Percentiles rank a stretch among this genome's conserved stretches.
phyloP scores from a whole-genome alignment of 768 basidiomycete species.

The Cystobasidium ongulense region DNA sequence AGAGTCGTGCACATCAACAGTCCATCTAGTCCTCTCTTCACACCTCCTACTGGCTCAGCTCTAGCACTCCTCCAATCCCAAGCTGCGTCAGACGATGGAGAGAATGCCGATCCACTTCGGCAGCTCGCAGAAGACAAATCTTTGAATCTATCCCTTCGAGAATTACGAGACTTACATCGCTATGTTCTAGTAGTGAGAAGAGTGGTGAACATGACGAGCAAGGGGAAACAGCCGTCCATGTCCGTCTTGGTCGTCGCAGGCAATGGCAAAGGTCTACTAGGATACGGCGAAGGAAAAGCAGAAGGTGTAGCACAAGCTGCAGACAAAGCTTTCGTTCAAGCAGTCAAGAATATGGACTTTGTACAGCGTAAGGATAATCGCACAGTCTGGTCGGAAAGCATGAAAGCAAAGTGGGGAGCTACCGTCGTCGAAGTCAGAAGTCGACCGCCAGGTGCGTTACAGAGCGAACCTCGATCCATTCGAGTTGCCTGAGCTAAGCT shows the following conservation, averaged over 20 bases:
- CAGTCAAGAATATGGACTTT: constrained; percentile 78
- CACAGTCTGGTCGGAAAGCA: constrained; percentile 80
- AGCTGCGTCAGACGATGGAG: constrained; percentile 25
- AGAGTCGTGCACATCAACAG: constrained; percentile 33
- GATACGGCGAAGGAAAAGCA: constrained; percentile 73
- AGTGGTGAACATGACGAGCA: constrained; percentile 82
- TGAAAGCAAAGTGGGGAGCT: constrained; percentile 73
- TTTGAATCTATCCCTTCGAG: constrained; percentile 40
- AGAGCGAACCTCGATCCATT: neutral
- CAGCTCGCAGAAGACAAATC: constrained; percentile 37
- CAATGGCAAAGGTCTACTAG: constrained; percentile 73
- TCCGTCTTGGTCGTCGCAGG: constrained; percentile 66
- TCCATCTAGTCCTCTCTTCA: constrained; percentile 4
- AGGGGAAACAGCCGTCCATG: constrained; percentile 70
- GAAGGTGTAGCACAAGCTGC: constrained; percentile 52
- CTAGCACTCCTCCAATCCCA: constrained; percentile 32
- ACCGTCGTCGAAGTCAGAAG: constrained; percentile 67
- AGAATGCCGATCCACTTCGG: constrained; percentile 33
- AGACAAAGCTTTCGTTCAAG: constrained; percentile 58
- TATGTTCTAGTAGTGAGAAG: constrained; percentile 48
- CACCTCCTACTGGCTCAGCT: neutral
- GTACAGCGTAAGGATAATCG: constrained; percentile 89
- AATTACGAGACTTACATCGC: constrained; percentile 45
- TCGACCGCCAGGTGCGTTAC: constrained; percentile 47
- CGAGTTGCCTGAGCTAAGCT: neutral